Conservation (phyloP, 2,329 filamentous ascomycete species). For the Drechslerella dactyloides region DNA sequence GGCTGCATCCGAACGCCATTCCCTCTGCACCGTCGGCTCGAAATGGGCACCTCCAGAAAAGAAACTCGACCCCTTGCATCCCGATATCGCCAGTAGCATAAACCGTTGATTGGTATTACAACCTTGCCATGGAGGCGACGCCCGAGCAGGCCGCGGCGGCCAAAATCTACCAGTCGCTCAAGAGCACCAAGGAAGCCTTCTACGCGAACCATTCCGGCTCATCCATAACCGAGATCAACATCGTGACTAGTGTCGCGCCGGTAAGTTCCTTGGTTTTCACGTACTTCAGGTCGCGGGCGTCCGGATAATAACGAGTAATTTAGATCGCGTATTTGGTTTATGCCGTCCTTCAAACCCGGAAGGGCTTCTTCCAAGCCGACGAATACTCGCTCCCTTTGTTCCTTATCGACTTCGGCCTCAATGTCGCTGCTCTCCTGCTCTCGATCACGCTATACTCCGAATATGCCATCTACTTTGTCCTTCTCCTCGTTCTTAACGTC, state of each 20-base stretch:
- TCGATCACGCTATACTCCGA: constrained; percentile 84
- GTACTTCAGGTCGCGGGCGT: not conserved
- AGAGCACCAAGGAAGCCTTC: constrained; percentile 90
- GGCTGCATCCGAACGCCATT: not conserved
- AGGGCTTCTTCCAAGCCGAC: constrained; percentile 76
- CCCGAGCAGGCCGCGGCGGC: constrained; percentile 46
- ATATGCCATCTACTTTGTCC: constrained; percentile 73
- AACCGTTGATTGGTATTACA: not conserved
- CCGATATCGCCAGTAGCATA: not conserved
- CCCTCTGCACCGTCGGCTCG: not conserved
- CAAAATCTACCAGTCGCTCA: constrained; percentile 65
- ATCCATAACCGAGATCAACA: constrained; percentile 81
- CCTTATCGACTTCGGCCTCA: constrained; percentile 83
- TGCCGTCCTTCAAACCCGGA: constrained; percentile 83
- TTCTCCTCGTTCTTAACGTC: constrained; percentile 75
- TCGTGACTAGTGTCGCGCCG: constrained; percentile 81
- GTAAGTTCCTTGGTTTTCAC: constrained; percentile 64
- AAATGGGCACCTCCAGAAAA: not conserved
- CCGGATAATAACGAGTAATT: constrained; percentile 50
- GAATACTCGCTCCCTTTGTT: constrained; percentile 70
- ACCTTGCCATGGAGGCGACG: constrained; percentile 24
- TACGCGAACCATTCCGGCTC: constrained; percentile 90
- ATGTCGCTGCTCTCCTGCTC: constrained; percentile 80
- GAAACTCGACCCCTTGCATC: not conserved
- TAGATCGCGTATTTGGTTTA: constrained; percentile 84